Base-by-base conservation (phyloP, 345 rosid species). In the Boechera divaricarpa region DNA sequence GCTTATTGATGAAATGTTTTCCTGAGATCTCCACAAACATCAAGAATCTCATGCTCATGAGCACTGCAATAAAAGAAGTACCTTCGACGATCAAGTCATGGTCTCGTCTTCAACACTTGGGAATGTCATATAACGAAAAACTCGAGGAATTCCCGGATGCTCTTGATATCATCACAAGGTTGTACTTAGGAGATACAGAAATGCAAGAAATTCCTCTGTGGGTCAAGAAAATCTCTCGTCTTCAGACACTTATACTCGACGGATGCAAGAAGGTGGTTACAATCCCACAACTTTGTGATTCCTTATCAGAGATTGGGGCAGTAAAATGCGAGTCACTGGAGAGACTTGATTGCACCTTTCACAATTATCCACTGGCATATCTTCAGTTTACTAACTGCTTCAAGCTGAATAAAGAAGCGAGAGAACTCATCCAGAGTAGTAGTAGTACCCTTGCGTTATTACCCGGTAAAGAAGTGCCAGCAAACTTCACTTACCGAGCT, bases 371-470 rank as follows among this genome's bases (percentile, higher is more conserved):
- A 53, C 0, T 1, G 0, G 8, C 1, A 21, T 49, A 0, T 24
- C 4, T 26, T n/a, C 0, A 0, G 4, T 10, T 53, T 53, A 0
- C 5, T 5, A 53, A 53, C 1, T 26, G 58, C 58, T 10, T 10
- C 33, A 53, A 53, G n/a, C 58, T 53, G 33, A 10, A 53, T 10
- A 26, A 53, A 0, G 33, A 53, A 26, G n/a, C 58, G 0, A 53
- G 7, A 26, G 15, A 26, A 53, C 5, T 53, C 7, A 26, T 53
- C 58, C 33, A 53, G 33, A 11, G 7, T 9, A 52, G 7, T 9
- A 52, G 7, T 21, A 21, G 31, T 10, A 21, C 29, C 11, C 0
- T 0, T 10, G 5, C 1, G 1, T 0, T 52, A 6, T 24, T 10
- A 21, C 31, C 31, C 0, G 2, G 15, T 9, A 52, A 1, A 10